Percentiles rank a stretch among this genome's conserved stretches.
phyloP scores from a whole-genome alignment of 139 green algal species.

The Asterochloris erici region DNA sequence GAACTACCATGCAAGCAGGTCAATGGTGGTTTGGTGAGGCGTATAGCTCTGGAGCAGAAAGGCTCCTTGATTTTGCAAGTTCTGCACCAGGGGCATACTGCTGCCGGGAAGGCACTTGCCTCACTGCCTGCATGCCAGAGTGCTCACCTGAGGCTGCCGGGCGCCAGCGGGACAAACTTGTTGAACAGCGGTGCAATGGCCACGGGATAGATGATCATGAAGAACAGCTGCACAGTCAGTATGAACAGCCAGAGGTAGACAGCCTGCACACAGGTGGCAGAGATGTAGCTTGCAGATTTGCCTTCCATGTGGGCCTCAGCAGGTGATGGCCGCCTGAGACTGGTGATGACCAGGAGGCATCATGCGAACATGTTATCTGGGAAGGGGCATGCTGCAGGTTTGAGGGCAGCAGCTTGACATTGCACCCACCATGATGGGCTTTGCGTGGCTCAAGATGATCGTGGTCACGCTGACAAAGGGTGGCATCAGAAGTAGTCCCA shows the following conservation, averaged over 20 bases:
- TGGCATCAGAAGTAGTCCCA: constrained; percentile 1
- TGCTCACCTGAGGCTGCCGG: constrained; percentile 37
- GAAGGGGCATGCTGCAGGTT: not conserved
- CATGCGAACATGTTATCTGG: not conserved
- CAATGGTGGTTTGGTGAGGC: not conserved
- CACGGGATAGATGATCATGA: constrained; percentile 71
- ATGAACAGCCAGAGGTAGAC: constrained; percentile 57
- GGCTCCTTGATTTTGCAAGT: not conserved
- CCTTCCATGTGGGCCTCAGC: too few species aligned
- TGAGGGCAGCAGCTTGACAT: not conserved
- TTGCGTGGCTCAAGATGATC: not conserved
- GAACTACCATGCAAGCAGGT: too few species aligned
- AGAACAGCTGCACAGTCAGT: constrained; percentile 61
- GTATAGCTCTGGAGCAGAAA: not conserved
- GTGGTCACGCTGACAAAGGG: not conserved
- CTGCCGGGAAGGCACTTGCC: not conserved
- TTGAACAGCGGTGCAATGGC: constrained; percentile 76
- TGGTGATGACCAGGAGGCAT: constrained; percentile 22
- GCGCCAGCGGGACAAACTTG: constrained; percentile 69
- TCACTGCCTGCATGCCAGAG: not conserved
- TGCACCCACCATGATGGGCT: not conserved
- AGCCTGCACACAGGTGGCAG: not conserved
- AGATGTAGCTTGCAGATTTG: too few species aligned
- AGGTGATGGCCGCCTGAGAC: too few species aligned
- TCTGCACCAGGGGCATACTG: not conserved